Evolutionary conservation across 306 rosid genomes (phyloP), one percentile per base, ranked within the genome.

Genomic region (Cucurbita pepo): DNA sequence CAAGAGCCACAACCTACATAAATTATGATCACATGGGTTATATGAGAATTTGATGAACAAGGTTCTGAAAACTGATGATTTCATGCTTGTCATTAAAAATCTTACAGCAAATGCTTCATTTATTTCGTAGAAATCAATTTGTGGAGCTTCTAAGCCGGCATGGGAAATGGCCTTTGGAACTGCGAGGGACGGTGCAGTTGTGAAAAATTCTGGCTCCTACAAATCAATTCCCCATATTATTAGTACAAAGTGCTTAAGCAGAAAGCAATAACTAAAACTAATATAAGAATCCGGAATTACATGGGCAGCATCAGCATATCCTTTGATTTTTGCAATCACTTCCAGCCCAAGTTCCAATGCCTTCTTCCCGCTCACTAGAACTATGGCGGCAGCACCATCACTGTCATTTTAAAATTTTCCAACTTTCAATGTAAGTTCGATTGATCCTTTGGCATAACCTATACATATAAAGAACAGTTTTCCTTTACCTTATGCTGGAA

Each of bases 271-370:
- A 57, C 58, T 74, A 36, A 51, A 73, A 66, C 65, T 4, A 60
- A 34, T 15, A 16, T 76, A 72, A 71, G 74, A 15, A 66, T 70
- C 57, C 55, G 51, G 51, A 69, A 56, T 70, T 85, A 94, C 98
- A 93, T 95, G 96, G 76, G 99, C 99, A 71, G 99, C 97, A 83
- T 95, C 99, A 36, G 95, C 96, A 56, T 85, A 95, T 81, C 99
- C 99, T 62, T 83, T 72, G 77, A 95, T 85, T 89, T 91, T 95
- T 69, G 96, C 99, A 34, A 95, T 86, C 79, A 91, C 99, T 76
- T 89, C 79, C 71, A 95, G 86, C 15, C 99, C 99, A 81, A 89
- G 99, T 83, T 84, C 78, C 57, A 88, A 73, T 53, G 88, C 99
- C 73, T 79, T 91, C 78, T 91, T 90, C 82, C 99, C 99, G 73